Percentiles rank a stretch among this genome's conserved stretches.
phyloP scores from a whole-genome alignment of 352 stramenopile species.

The Pythium utonaiense region DNA sequence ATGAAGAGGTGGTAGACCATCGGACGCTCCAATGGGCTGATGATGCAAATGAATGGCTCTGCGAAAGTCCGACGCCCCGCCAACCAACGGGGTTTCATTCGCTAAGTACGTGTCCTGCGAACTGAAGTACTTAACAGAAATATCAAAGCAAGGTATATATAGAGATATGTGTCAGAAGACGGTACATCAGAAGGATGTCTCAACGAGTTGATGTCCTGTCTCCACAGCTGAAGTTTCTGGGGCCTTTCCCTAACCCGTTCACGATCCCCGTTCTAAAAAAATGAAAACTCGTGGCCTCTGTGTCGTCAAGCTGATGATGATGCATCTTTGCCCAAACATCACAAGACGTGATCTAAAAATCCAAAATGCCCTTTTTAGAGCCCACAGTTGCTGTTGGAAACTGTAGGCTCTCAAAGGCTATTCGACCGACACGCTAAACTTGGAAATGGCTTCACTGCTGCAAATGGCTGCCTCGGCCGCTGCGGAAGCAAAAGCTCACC shows the following conservation, averaged over 20 bases:
- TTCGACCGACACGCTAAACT: background rate
- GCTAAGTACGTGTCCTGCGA: background rate
- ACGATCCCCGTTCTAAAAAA: background rate
- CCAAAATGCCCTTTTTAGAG: background rate
- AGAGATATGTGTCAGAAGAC: background rate
- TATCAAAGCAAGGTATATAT: background rate
- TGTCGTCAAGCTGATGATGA: conserved; percentile 1
- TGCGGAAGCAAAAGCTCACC: background rate
- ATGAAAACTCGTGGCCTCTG: background rate
- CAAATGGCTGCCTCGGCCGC: background rate
- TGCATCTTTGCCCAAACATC: background rate
- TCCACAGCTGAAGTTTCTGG: background rate
- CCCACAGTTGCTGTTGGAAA: background rate
- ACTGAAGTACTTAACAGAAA: background rate
- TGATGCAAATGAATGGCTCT: conserved; percentile 2
- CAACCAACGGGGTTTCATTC: background rate
- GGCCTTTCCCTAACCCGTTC: background rate
- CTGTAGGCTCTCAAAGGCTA: background rate
- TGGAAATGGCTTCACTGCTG: background rate
- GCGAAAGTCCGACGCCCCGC: background rate
- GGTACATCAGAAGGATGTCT: background rate
- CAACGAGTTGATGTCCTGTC: conserved; percentile 2
- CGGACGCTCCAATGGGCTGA: too few relatives aligned
- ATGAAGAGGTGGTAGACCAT: background rate
- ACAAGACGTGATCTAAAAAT: background rate